Conservation (phyloP, 352 stramenopile genomes). For the Pythium vanterpoolii region DNA sequence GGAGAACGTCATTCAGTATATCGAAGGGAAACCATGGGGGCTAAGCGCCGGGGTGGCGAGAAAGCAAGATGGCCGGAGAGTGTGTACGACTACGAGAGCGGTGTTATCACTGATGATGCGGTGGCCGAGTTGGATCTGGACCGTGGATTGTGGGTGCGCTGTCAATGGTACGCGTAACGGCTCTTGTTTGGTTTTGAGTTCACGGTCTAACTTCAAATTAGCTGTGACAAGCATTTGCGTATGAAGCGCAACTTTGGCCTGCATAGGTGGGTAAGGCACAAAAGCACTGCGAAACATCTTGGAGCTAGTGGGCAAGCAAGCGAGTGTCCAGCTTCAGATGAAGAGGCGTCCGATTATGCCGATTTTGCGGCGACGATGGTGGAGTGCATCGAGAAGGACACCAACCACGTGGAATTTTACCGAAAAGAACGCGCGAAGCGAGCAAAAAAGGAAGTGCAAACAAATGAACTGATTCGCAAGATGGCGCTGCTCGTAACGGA, state of each 20-base stretch:
- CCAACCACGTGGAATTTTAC: slow-evolving; percentile 10
- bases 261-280: background rate
- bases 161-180: slow-evolving; percentile 20
- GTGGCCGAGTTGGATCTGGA: slow-evolving; percentile 42
- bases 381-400: slow-evolving; percentile 12
- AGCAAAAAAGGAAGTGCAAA: slow-evolving; percentile 10
- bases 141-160: slow-evolving; percentile 47
- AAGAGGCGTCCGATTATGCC: slow-evolving; percentile 2
- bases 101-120: slow-evolving; percentile 35
- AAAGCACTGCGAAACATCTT: background rate
- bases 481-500: slow-evolving; percentile 22
- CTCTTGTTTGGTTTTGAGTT: background rate
- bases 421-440: background rate
- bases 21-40: background rate
- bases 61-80: slow-evolving; percentile 29
- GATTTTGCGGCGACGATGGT: slow-evolving; percentile 16
- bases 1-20: background rate
- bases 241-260: background rate
- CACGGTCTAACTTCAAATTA: background rate
- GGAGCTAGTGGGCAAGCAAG: background rate
- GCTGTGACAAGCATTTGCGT: background rate
- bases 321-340: background rate
- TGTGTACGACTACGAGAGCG: slow-evolving; percentile 49
- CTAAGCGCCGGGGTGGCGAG: background rate
- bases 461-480: slow-evolving; percentile 14